These are phyloP conservation scores for Aristolochia fimbriata DNA, from an alignment of 164 flowering plant genomes.

Conservation along the genomic window DNA sequence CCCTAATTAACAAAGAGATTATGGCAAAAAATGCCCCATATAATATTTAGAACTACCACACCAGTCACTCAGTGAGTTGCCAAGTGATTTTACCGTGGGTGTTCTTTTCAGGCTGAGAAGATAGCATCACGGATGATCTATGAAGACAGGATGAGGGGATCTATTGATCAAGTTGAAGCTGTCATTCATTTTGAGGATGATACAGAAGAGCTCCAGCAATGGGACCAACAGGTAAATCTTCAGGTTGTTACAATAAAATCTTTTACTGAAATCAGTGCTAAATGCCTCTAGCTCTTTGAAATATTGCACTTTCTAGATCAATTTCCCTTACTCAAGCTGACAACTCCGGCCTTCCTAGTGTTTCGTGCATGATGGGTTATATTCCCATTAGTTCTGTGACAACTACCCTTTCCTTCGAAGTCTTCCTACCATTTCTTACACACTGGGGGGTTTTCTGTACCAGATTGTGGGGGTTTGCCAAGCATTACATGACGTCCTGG, in stretches of 20 bases:
- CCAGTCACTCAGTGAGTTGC: no score
- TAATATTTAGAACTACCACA: no score
- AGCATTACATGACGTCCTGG: slow-evolving; percentile 83
- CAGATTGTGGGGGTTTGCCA: slow-evolving; percentile 95
- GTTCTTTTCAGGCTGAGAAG: slow-evolving; percentile 78
- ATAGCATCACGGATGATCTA: slow-evolving; percentile 94
- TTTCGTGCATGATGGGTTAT: not conserved
- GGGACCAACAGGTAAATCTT: slow-evolving; percentile 88
- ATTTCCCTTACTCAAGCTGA: not conserved
- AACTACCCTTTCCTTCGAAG: not conserved
- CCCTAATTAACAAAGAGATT: no score
- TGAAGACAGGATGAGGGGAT: slow-evolving; percentile 97
- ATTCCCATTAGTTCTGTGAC: not conserved
- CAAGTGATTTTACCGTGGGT: no score
- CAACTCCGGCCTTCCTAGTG: not conserved
- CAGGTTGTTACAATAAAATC: not conserved
- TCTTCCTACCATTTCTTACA: not conserved
- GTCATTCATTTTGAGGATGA: slow-evolving; percentile 99
- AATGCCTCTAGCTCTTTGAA: not conserved
- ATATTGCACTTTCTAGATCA: not conserved
- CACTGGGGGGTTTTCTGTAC: slow-evolving; percentile 9
- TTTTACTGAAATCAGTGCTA: not conserved
- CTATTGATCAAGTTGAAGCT: slow-evolving; percentile 99
- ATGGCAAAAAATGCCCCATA: no score
- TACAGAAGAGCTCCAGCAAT: slow-evolving; percentile 88